Conservation (phyloP, 352 stramenopile species). For the Lagenidium giganteum region DNA sequence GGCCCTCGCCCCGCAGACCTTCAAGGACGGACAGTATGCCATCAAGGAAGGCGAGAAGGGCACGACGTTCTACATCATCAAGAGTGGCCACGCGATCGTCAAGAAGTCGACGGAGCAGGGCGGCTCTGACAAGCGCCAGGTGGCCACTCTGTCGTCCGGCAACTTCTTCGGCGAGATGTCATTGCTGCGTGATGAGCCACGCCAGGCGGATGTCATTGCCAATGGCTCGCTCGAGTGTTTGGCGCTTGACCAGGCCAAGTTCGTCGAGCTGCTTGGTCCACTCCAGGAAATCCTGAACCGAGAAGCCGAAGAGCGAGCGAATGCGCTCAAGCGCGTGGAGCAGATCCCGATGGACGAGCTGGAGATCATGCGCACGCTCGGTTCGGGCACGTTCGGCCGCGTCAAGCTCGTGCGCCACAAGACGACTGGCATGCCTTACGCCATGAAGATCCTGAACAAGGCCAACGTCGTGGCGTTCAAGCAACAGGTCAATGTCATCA, state of each 20-base stretch:
- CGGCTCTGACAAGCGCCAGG: slow-evolving; percentile 29
- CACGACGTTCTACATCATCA: slow-evolving; percentile 81
- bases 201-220: slow-evolving; percentile 63
- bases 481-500: slow-evolving; percentile 95
- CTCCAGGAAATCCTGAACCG: slow-evolving; percentile 66
- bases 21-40: slow-evolving; percentile 47
- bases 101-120: slow-evolving; percentile 30
- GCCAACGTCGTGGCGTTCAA: slow-evolving; percentile 93
- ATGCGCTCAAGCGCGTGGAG: slow-evolving; percentile 22
- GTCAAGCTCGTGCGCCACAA: slow-evolving; percentile 91
- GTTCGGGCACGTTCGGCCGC: slow-evolving; percentile 93
- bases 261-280: slow-evolving; percentile 79
- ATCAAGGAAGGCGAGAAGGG: slow-evolving; percentile 63
- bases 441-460: slow-evolving; percentile 94
- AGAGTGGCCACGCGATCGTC: slow-evolving; percentile 54
- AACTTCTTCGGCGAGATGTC: slow-evolving; percentile 75
- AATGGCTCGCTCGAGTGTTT: slow-evolving; percentile 79
- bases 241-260: slow-evolving; percentile 81
- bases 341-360: slow-evolving; percentile 74
- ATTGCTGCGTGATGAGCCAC: slow-evolving; percentile 48
- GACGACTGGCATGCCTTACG: slow-evolving; percentile 69
- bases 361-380: slow-evolving; percentile 81
- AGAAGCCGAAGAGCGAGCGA: slow-evolving; percentile 50
- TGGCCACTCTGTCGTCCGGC: slow-evolving; percentile 50
- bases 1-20: slow-evolving; percentile 41